phyloP scores from a whole-genome alignment of 768 basidiomycete species.

The Tylopilus vinaceipallidus region DNA sequence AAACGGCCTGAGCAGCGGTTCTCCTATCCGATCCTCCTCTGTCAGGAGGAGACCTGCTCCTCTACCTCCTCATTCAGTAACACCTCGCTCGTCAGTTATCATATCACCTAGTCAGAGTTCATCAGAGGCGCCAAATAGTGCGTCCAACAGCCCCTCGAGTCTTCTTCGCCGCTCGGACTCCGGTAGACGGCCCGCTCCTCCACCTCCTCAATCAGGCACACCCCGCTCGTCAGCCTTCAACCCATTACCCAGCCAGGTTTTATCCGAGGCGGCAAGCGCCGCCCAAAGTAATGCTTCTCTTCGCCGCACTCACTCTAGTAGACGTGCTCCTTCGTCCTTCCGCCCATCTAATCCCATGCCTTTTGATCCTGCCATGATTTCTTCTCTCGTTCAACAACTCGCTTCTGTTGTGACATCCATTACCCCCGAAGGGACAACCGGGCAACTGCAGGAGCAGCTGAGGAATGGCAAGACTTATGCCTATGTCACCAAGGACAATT shows the following conservation, averaged over 20 bases:
- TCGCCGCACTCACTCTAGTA: too few relatives aligned
- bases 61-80: neutral
- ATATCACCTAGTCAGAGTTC: neutral
- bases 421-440: too few relatives aligned
- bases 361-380: neutral
- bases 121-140: neutral
- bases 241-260: neutral
- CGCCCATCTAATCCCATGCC: neutral
- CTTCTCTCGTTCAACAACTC: neutral
- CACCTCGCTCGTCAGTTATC: neutral
- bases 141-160: neutral
- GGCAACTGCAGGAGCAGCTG: neutral
- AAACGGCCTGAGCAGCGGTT: too few relatives aligned
- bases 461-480: neutral
- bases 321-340: too few relatives aligned
- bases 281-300: too few relatives aligned
- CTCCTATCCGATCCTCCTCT: neutral
- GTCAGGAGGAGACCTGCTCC: neutral
- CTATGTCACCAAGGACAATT: neutral
- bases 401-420: neutral
- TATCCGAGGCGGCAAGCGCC: too few relatives aligned
- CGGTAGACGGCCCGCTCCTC: conserved; percentile 5
- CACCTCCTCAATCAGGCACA: conserved; percentile 1
- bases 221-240: neutral
- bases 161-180: neutral